These are phyloP conservation scores for Lactarius vividus DNA, from an alignment of 768 basidiomycete genomes.

Conservation along the genomic window DNA sequence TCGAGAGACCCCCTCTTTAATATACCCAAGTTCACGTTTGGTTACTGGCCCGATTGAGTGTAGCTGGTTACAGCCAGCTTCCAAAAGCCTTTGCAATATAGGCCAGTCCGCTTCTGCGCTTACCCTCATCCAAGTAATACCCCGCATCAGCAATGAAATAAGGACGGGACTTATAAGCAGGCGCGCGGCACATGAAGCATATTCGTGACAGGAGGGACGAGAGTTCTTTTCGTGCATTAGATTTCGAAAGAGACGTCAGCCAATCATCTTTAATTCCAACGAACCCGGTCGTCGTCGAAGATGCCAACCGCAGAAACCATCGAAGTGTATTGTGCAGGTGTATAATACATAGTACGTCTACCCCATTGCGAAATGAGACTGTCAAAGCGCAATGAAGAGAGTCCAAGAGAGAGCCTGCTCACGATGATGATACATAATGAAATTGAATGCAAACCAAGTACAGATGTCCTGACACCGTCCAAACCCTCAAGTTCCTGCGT, in stretches of 20 bases:
- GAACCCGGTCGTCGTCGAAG: neutral
- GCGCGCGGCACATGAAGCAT: too few relatives aligned
- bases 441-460: neutral
- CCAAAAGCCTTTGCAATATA: too few relatives aligned
- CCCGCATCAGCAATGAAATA: too few relatives aligned
- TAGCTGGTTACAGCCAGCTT: too few relatives aligned
- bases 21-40: too few relatives aligned
- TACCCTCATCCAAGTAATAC: too few relatives aligned
- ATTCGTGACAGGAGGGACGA: neutral
- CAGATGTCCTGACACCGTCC: neutral
- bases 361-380: neutral
- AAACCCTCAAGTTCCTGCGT: neutral
- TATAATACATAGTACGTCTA: constrained; percentile 10
- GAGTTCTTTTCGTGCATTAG: neutral
- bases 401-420: neutral
- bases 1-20: too few relatives aligned
- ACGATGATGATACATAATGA: neutral
- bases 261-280: neutral
- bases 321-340: neutral
- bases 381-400: neutral
- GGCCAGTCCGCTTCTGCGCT: too few relatives aligned
- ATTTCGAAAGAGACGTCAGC: neutral
- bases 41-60: too few relatives aligned
- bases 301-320: neutral
- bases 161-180: too few relatives aligned